Evolutionary conservation across 2,329 filamentous ascomycete genomes (phyloP).

Genomic region (Myriangium duriaei): DNA sequence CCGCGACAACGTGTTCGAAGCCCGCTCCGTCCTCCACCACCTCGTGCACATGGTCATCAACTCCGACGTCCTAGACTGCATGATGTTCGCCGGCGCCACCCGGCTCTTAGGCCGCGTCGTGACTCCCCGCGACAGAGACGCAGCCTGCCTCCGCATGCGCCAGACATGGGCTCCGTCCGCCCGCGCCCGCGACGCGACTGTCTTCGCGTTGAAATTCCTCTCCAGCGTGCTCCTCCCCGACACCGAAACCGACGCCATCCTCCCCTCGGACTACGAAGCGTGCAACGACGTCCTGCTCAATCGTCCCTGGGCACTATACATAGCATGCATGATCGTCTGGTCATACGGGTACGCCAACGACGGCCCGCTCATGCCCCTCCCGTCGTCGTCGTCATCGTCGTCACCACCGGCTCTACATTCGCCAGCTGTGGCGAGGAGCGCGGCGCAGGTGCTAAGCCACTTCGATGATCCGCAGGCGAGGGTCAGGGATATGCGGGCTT

Average conservation of each 20-base stretch:
- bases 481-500: slow-evolving; percentile 65
- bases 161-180: slow-evolving; percentile 82
- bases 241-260: slow-evolving; percentile 25
- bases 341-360: slow-evolving; percentile 86
- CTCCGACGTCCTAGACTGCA: slow-evolving; percentile 92
- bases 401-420: background rate
- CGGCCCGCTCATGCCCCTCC: slow-evolving; percentile 45
- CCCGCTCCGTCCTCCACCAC: slow-evolving; percentile 78
- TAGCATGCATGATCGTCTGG: slow-evolving; percentile 86
- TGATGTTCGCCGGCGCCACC: slow-evolving; percentile 84
- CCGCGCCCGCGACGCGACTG: slow-evolving; percentile 78
- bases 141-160: slow-evolving; percentile 71
- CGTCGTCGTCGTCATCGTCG: background rate
- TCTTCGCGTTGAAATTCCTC: slow-evolving; percentile 82
- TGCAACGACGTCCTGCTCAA: slow-evolving; percentile 84
- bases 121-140: slow-evolving; percentile 65
- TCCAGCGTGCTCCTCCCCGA: slow-evolving; percentile 64
- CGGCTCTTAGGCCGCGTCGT: slow-evolving; percentile 77
- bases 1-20: slow-evolving; percentile 70
- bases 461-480: slow-evolving; percentile 53
- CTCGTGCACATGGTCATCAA: slow-evolving; percentile 97
- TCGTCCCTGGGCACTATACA: slow-evolving; percentile 89
- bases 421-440: too few relatives aligned
- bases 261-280: slow-evolving; percentile 53
- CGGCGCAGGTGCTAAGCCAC: slow-evolving; percentile 23